Evolutionary conservation across 305 asterid genomes (phyloP), one percentile per base, ranked within the genome.

Genomic region (Fraxinus greggii): DNA sequence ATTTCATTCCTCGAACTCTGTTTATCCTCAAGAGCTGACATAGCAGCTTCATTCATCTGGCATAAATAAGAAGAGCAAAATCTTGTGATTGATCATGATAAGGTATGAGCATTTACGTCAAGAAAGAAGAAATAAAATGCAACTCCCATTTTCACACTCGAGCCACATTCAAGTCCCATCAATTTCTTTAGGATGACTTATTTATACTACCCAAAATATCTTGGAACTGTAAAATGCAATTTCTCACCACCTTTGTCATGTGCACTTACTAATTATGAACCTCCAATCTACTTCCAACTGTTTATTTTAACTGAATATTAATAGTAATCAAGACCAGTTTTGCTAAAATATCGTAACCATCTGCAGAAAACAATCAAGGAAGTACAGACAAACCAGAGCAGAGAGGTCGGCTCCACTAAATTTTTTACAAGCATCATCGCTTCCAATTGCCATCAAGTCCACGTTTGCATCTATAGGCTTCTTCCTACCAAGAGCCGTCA

Each of bases 321-420:
- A 17, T 54, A 54, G 65, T 54, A 54, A 54, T 54, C 65, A 54
- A 54, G 65, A 63, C 33, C 9, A 73, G 21, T 29, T 72, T 13
- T 5, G 45, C 35, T 4, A 59, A n/a, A 76, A 10, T 26, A 38
- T 40, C 45, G 31, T 21, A 72, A 76, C 19, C 59, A 15, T 28
- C 7, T n/a, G 23, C 7, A 13, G 35, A 45, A 32, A 48, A 80
- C 7, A 45, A 82, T 28, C 32, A 42, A 67, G 67, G 74, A 51
- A 38, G 73, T 33, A 69, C 33, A 61, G 83, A 82, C 89, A 59
- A 82, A 94, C 98, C 94, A 93, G 88, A 42, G 91, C 86, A 73
- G 90, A 83, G 74, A 94, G 97, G 84, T 96, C 98, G 15, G 98
- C 99, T 70, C 97, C 98, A 73, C 98, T 94, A 65, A 96, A 85